Evolutionary conservation across 2,329 filamentous ascomycete species (phyloP).

Genomic region (Zasmidium cellare): DNA sequence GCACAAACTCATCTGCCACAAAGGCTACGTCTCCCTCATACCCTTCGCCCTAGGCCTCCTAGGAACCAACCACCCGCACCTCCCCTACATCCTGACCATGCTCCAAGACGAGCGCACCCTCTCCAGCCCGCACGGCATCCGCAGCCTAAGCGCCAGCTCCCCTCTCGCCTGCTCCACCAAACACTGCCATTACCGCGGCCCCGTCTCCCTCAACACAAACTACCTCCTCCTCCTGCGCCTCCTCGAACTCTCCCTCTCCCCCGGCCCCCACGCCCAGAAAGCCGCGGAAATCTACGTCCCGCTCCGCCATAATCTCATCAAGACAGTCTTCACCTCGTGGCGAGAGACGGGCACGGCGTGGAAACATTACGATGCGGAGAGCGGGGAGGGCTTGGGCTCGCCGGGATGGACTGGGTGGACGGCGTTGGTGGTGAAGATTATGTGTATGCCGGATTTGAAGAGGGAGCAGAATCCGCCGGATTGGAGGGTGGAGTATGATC

Average conservation of each 20-base stretch:
- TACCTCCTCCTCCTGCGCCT: conserved; percentile 70
- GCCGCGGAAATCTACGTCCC: conserved; percentile 72
- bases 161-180: conserved; percentile 84
- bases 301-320: conserved; percentile 77
- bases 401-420: conserved; percentile 98
- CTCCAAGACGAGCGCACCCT: conserved; percentile 71
- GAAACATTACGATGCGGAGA: conserved; percentile 95
- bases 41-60: conserved; percentile 84
- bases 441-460: conserved; percentile 78
- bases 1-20: conserved; percentile 75
- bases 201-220: conserved; percentile 93
- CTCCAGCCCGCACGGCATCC: conserved; percentile 82
- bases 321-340: conserved; percentile 86
- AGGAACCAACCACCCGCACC: conserved; percentile 68
- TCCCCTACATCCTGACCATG: conserved; percentile 70
- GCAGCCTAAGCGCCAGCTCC: conserved; percentile 80
- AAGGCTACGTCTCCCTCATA: conserved; percentile 89
- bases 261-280: conserved; percentile 65
- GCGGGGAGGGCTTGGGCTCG: conserved; percentile 82
- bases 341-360: conserved; percentile 88
- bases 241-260: conserved; percentile 48
- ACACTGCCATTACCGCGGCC: conserved; percentile 80
- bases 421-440: conserved; percentile 90
- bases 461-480: background rate
- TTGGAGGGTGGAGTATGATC: background rate